Conservation (phyloP, 2,329 filamentous ascomycete species). For the Pestalotiopsis sp. region DNA sequence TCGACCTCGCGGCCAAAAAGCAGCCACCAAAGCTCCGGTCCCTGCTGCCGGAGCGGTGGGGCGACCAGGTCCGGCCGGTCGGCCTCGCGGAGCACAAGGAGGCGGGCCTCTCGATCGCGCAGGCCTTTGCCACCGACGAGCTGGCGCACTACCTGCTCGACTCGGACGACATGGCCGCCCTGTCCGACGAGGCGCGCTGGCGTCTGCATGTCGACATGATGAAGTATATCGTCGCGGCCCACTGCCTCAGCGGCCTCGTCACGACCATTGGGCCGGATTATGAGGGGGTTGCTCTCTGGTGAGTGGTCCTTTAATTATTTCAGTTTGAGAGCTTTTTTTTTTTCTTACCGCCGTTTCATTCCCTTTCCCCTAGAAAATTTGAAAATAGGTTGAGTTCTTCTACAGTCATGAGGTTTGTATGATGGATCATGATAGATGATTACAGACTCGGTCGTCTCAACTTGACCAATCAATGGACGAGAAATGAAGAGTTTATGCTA, state of each 20-base stretch:
- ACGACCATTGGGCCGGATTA: constrained; percentile 74
- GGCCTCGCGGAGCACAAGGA: constrained; percentile 67
- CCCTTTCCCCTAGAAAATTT: background rate
- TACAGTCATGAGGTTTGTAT: too few relatives aligned
- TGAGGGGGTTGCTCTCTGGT: constrained; percentile 80
- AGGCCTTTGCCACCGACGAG: constrained; percentile 76
- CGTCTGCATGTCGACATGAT: constrained; percentile 75
- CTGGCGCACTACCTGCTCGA: constrained; percentile 75
- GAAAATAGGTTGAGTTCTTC: background rate
- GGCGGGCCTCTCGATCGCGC: constrained; percentile 70
- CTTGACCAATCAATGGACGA: too few relatives aligned
- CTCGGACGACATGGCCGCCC: constrained; percentile 64
- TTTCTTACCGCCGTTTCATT: background rate
- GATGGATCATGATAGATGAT: too few relatives aligned
- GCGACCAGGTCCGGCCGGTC: constrained; percentile 61
- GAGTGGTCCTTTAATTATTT: constrained; percentile 31
- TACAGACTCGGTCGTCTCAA: too few relatives aligned
- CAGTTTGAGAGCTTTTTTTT: background rate
- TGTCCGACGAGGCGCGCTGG: constrained; percentile 70
- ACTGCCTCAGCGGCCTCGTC: constrained; percentile 72
- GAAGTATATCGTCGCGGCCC: constrained; percentile 74
- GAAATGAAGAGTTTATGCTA: too few relatives aligned
- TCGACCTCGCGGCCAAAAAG: constrained; percentile 14
- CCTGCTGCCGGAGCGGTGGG: constrained; percentile 53
- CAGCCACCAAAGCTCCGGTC: constrained; percentile 35